These are phyloP conservation scores for Saccharomycodes ludwigii DNA, from an alignment of 805 yeast species.

Conservation along the genomic window DNA sequence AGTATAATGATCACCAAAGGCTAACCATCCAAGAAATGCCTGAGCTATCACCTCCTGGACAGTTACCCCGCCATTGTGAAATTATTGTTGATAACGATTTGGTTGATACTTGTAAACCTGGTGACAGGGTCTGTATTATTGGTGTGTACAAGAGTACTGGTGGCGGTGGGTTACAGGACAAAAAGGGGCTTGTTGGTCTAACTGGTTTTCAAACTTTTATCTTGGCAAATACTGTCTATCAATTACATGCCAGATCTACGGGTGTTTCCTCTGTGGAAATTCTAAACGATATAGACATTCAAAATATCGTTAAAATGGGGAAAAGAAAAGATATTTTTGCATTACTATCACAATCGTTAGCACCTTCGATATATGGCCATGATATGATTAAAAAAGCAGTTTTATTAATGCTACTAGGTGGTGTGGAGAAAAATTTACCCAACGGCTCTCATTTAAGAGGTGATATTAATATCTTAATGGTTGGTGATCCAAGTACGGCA, in stretches of 20 bases:
- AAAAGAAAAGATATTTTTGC: conserved; percentile 57
- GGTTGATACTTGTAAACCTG: conserved; percentile 87
- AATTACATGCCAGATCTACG: conserved; percentile 77
- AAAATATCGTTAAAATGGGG: conserved; percentile 72
- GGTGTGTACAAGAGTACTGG: conserved; percentile 70
- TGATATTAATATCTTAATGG: conserved; percentile 91
- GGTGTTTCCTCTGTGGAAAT: conserved; percentile 62
- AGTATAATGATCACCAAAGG: conserved; percentile 84
- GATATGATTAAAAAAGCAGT: conserved; percentile 87
- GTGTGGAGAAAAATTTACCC: conserved; percentile 83
- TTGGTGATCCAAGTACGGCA: conserved; percentile 98
- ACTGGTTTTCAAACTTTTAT: conserved; percentile 75
- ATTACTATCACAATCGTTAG: conserved; percentile 70
- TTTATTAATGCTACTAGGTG: conserved; percentile 81
- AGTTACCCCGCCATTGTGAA: conserved; percentile 86
- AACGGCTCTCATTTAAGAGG: conserved; percentile 97
- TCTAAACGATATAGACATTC: conserved; percentile 70
- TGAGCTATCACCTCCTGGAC: conserved; percentile 96
- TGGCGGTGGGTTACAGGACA: conserved; percentile 57
- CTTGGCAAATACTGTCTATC: conserved; percentile 80
- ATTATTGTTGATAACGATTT: conserved; percentile 89
- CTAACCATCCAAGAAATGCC: conserved; percentile 95
- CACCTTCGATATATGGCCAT: conserved; percentile 93
- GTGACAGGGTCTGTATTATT: conserved; percentile 87
- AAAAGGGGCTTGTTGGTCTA: conserved; percentile 18